Base-by-base conservation (phyloP, 2,329 filamentous ascomycete genomes). In the Diaporthe sp. region DNA sequence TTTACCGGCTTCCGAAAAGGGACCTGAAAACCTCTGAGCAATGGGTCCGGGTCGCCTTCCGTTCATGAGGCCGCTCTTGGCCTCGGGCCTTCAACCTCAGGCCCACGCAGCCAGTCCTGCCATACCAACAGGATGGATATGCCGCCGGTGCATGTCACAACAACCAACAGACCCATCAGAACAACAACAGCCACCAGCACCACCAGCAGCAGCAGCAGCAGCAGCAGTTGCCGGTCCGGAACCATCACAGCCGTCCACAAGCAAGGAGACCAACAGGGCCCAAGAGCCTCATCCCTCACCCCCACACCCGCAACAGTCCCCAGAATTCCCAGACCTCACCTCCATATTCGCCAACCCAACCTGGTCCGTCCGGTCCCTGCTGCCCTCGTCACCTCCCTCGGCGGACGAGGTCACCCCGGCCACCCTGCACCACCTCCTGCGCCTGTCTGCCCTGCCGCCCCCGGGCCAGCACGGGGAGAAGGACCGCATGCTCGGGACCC, bases 381-480 rank as follows among this genome's bases (percentile, higher is more conserved):
- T 97, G 0, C 91, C 93, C 17, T 19, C 67, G 12, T 60, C 55
- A 15, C 8, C 57, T 49, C 22, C 46, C 15, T 25, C 67, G 17
- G n/a, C 58, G 25, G 19, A 87, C 68, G 83, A 84, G 74, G 89
- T 97, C 77, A 92, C 93, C 0, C 86, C 91, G 0, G 82, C 90
- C 60, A 92, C 95, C 82, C 90, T 98, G 0, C 92, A 91, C 79
- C 96, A 98, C 83, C 92, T 98, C 13, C 92, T 98, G 49, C 94
- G 94, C 25, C 92, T 98, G 53, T 98, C 96, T 5, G 96, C 96
- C 19, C 92, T 99, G 0, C 95, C 96, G 0, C 89, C 89, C 1
- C 95, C 96, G 0, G 85, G 88, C 25, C 88, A 88, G 2, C 78
- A 86, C 2, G 87, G 87, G 71, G 92, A 95, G 79, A 93, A 98